A percentile compares a stretch with the other conserved stretches of the same genome.
phyloP scores from a whole-genome alignment of 306 rosid species.

The Betula pendula region DNA sequence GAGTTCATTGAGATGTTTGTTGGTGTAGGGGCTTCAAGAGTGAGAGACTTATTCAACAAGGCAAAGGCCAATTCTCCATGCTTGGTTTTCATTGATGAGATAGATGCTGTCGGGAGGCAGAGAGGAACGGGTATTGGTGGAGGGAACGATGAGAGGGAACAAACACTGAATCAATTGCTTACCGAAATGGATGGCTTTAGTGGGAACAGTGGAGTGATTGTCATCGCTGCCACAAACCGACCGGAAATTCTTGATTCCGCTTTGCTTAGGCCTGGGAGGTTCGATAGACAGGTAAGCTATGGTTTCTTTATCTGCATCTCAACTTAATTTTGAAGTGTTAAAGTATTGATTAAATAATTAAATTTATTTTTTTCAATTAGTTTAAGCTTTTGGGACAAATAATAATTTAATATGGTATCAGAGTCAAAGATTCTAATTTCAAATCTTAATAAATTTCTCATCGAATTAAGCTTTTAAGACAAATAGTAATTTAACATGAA shows the following conservation, averaged over 20 bases:
- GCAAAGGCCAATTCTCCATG: conserved; percentile 74
- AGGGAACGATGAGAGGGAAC: conserved; percentile 82
- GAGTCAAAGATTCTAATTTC: too few species aligned
- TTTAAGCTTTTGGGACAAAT: too few species aligned
- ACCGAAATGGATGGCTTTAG: conserved; percentile 85
- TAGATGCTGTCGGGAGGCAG: conserved; percentile 82
- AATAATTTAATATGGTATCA: too few species aligned
- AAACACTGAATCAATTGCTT: conserved; percentile 74
- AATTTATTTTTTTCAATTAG: too few species aligned
- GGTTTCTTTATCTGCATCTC: too few species aligned
- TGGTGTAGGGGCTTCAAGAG: conserved; percentile 85
- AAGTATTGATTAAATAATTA: too few species aligned
- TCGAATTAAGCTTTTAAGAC: too few species aligned
- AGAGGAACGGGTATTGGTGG: conserved; percentile 92
- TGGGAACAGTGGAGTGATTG: conserved; percentile 68
- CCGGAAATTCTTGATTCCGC: conserved; percentile 83
- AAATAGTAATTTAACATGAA: too few species aligned
- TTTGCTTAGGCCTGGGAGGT: conserved; percentile 75
- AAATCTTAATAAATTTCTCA: too few species aligned
- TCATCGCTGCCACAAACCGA: conserved; percentile 73
- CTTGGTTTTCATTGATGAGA: conserved; percentile 75
- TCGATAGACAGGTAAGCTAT: conserved; percentile 63
- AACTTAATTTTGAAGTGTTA: background rate
- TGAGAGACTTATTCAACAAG: conserved; percentile 73
- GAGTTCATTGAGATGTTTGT: conserved; percentile 89